Evolutionary conservation across 805 yeast genomes (phyloP).

Genomic region (Kuraishia ogatae): DNA sequence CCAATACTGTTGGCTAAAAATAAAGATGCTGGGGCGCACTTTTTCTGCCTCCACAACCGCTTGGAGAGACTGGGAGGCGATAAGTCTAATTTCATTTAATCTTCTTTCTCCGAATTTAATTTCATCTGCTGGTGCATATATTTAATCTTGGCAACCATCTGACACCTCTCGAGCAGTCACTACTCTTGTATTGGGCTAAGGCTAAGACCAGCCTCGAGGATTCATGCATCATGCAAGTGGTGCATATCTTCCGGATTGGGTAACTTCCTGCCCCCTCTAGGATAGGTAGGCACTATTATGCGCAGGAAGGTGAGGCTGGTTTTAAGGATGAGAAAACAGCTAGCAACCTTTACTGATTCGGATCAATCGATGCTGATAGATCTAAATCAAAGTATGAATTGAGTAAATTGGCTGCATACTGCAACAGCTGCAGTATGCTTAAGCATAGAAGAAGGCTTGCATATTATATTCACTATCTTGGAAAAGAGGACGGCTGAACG

Average conservation of each 20-base stretch:
- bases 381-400: not conserved
- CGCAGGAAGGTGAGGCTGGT: not conserved
- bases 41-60: not conserved
- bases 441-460: not conserved
- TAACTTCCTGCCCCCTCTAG: not conserved
- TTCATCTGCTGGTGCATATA: not conserved
- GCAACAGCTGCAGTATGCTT: not conserved
- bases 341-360: not conserved
- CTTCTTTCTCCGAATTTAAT: not conserved
- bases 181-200: not conserved
- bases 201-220: not conserved
- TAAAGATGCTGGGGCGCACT: not conserved
- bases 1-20: not conserved
- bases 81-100: not conserved
- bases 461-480: not conserved
- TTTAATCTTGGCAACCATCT: not conserved
- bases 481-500: not conserved
- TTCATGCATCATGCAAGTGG: not conserved
- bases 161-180: too few relatives aligned
- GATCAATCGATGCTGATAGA: not conserved
- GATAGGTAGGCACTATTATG: not conserved
- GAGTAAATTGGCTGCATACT: not conserved
- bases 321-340: not conserved
- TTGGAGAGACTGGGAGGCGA: not conserved
- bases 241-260: not conserved